Percentiles rank a stretch among this genome's conserved stretches.
Conservation (phyloP, 345 rosid species). For the Eucalyptus caleyi region DNA sequence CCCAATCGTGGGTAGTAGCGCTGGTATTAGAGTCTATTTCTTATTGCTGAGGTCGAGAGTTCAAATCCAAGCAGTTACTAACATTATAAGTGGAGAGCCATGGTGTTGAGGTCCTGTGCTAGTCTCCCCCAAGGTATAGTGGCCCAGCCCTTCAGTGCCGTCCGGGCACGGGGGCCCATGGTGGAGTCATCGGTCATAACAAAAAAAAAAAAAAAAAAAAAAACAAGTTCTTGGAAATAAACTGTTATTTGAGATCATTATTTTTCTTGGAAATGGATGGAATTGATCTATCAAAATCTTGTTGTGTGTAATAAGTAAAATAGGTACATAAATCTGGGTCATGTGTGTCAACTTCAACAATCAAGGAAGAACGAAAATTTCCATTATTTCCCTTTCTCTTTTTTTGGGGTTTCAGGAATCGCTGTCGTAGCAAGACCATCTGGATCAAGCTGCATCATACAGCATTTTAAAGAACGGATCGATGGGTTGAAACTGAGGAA, state of each 20-base stretch:
- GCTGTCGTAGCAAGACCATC: constrained; percentile 25
- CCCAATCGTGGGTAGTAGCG: too few species aligned
- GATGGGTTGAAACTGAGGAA: constrained; percentile 15
- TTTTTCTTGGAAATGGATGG: not conserved
- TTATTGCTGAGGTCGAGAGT: too few species aligned
- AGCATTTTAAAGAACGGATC: constrained; percentile 17
- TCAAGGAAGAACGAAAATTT: not conserved
- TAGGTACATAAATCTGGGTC: not conserved
- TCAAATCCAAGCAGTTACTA: too few species aligned
- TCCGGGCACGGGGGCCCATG: too few species aligned
- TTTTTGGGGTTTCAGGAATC: constrained; percentile 2
- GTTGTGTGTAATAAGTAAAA: not conserved
- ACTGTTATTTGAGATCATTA: not conserved
- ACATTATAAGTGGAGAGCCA: too few species aligned
- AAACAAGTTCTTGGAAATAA: not conserved
- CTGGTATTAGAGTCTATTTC: too few species aligned
- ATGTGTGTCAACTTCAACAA: not conserved
- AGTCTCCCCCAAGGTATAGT: too few species aligned
- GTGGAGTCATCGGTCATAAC: too few species aligned
- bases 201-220: too few species aligned
- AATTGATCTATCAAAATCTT: not conserved
- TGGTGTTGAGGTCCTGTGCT: too few species aligned
- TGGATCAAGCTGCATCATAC: constrained; percentile 30
- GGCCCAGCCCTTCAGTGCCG: rapidly evolving
- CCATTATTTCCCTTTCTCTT: not conserved